Evolutionary conservation across 768 basidiomycete species (phyloP), one percentile per base, ranked within the genome.

Genomic region (Trametopsis cervina): DNA sequence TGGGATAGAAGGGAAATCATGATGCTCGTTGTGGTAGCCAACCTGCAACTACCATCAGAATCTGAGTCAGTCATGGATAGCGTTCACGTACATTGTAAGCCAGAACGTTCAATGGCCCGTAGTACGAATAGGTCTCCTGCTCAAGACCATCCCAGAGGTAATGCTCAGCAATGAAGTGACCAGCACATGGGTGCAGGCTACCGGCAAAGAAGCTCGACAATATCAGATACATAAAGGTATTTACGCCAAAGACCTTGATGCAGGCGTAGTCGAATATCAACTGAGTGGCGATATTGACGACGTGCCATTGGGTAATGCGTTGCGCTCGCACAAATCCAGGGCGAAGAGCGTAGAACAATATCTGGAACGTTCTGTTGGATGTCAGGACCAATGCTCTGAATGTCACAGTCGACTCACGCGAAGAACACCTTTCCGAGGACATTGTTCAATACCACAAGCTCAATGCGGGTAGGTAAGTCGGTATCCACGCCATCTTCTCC

Each of bases 11-110:
- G 96, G 94, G 67, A 99, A 98, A 68, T 99, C 96, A 67, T 99
- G 96, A 66, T 99, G 96, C 60, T 98, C 96, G 66, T 99, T 97
- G 65, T 99, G 96, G 63, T 97, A 98, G 33, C 96, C 96, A 56
- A 97, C 90, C 89, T 92, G 54, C 17, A 47, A 12, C 11, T 27
- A 38, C 11, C 57, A 40, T 49, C 47, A 52, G 35, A 13, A 25
- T 37, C n/a, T n/a, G 39, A 33, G 49, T 18, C 44, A 42, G 23
- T 13, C 26, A 23, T 15, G 11, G 20, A 17, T 18, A 39, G 2
- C 21, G 11, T 35, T 29, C 15, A 71, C 85, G 51, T 52, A 89
- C 95, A 55, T 99, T 99, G 66, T 97, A 99, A 12, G 92, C 90
- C 18, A 98, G 67, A 12, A 83, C 52, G 65, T 99, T 99, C 47